These are phyloP conservation scores for Quercus lobata DNA, from an alignment of 331 rosid genomes.

Conservation along the genomic window DNA sequence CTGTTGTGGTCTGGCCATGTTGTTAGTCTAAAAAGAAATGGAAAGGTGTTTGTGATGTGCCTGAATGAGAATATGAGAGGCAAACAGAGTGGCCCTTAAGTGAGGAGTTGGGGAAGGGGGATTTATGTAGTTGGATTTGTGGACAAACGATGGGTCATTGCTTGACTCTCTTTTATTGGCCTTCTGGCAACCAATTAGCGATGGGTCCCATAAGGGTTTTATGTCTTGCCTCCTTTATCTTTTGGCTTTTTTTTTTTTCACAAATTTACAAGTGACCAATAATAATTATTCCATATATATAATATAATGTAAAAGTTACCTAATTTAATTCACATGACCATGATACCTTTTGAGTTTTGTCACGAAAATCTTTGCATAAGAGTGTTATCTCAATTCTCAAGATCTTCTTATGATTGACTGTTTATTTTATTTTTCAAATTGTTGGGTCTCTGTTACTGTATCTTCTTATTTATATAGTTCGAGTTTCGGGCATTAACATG, in stretches of 20 bases:
- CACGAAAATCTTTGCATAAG: background rate
- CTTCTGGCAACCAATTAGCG: constrained; percentile 45
- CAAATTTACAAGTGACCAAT: constrained; percentile 17
- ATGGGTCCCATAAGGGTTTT: constrained; percentile 58
- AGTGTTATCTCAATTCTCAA: background rate
- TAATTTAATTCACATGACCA: background rate
- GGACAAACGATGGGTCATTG: constrained; percentile 3
- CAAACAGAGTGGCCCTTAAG: constrained; percentile 1
- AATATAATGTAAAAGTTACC: too few relatives aligned
- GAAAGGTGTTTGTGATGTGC: constrained; percentile 50
- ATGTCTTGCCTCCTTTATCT: constrained; percentile 17
- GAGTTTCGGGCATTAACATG: background rate
- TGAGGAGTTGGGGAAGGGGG: constrained; percentile 27
- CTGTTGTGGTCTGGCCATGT: constrained; percentile 96
- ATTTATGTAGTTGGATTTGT: constrained; percentile 59
- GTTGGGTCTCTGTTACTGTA: too few relatives aligned
- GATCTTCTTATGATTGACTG: background rate
- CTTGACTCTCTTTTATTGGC: constrained; percentile 26
- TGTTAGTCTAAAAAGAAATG: constrained; percentile 26
- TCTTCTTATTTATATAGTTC: background rate
- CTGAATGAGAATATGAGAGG: constrained; percentile 21
- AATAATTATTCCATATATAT: background rate
- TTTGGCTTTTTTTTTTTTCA: constrained; percentile 27
- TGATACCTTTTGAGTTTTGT: background rate
- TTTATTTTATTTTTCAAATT: background rate